phyloP scores from a whole-genome alignment of 805 yeast genomes.

The Lipomyces mesembrius region DNA sequence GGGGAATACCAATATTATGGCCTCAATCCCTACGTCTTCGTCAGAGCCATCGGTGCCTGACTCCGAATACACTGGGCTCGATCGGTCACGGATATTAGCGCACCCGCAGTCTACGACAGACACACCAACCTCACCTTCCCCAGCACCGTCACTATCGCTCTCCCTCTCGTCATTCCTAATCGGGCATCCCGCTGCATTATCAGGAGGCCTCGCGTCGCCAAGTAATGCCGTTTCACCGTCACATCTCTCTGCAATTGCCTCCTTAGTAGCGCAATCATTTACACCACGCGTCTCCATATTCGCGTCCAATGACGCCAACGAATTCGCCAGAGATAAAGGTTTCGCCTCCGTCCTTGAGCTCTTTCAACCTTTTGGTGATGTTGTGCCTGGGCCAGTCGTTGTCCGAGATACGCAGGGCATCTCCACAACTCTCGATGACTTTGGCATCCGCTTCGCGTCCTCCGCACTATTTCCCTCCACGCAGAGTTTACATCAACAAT shows the following conservation, averaged over 20 bases:
- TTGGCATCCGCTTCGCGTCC: slow-evolving; percentile 57
- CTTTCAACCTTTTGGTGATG: slow-evolving; percentile 61
- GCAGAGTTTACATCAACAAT: background rate
- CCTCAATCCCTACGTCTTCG: slow-evolving; percentile 3
- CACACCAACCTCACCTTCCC: slow-evolving; percentile 18
- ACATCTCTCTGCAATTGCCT: slow-evolving; percentile 25
- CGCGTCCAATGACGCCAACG: slow-evolving; percentile 54
- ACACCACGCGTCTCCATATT: slow-evolving; percentile 60
- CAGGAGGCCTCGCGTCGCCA: slow-evolving; percentile 22
- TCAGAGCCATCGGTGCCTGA: slow-evolving; percentile 3
- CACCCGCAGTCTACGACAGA: slow-evolving; percentile 2
- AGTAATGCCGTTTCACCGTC: slow-evolving; percentile 29
- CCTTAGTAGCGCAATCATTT: slow-evolving; percentile 46
- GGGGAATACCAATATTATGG: slow-evolving; percentile 4
- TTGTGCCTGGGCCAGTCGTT: slow-evolving; percentile 54
- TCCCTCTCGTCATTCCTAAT: slow-evolving; percentile 29
- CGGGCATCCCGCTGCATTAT: slow-evolving; percentile 12
- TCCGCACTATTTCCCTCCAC: slow-evolving; percentile 4
- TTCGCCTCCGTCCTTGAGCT: slow-evolving; percentile 54
- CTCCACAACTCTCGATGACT: slow-evolving; percentile 56
- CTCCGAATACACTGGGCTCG: slow-evolving; percentile 3
- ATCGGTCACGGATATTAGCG: background rate
- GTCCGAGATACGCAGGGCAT: slow-evolving; percentile 58
- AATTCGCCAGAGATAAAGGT: slow-evolving; percentile 51
- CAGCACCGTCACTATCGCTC: slow-evolving; percentile 30